phyloP scores from a whole-genome alignment of 2,329 filamentous ascomycete species.

The Zymoseptoria crescenta region DNA sequence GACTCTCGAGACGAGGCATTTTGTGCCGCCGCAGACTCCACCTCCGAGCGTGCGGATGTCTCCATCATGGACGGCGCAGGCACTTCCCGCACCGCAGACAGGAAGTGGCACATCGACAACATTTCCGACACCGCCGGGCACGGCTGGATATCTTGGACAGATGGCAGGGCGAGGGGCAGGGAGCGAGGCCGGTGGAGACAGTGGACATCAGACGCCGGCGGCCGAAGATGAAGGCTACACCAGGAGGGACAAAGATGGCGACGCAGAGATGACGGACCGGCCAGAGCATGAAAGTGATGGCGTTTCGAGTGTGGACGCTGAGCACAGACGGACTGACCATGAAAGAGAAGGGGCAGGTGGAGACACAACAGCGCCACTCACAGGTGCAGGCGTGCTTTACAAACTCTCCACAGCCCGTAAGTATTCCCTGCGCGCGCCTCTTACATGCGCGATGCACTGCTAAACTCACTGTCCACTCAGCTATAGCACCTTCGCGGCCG shows the following conservation, averaged over 20 bases:
- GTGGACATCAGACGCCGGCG: conserved; percentile 21
- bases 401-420: conserved; percentile 26
- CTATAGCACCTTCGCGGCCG: conserved; percentile 42
- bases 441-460: conserved; percentile 25
- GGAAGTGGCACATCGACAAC: conserved; percentile 9
- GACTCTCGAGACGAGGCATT: conserved; percentile 37
- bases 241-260: conserved; percentile 34
- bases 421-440: conserved; percentile 18
- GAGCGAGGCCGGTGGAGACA: conserved; percentile 21
- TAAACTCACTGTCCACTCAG: conserved; percentile 30
- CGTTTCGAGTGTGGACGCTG: conserved; percentile 18
- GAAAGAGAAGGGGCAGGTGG: conserved; percentile 33
- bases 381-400: conserved; percentile 15
- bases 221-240: conserved; percentile 10
- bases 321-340: conserved; percentile 40
- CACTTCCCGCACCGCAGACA: conserved; percentile 4
- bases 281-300: conserved; percentile 9
- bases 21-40: conserved; percentile 38
- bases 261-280: conserved; percentile 35
- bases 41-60: conserved; percentile 42
- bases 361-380: conserved; percentile 5
- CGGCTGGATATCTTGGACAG: conserved; percentile 27
- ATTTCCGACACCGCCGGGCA: conserved; percentile 37
- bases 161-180: conserved; percentile 17
- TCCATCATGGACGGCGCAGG: conserved; percentile 35